phyloP scores from a whole-genome alignment of 2,329 filamentous ascomycete species.

The Magnaporthiopsis incrustans region DNA sequence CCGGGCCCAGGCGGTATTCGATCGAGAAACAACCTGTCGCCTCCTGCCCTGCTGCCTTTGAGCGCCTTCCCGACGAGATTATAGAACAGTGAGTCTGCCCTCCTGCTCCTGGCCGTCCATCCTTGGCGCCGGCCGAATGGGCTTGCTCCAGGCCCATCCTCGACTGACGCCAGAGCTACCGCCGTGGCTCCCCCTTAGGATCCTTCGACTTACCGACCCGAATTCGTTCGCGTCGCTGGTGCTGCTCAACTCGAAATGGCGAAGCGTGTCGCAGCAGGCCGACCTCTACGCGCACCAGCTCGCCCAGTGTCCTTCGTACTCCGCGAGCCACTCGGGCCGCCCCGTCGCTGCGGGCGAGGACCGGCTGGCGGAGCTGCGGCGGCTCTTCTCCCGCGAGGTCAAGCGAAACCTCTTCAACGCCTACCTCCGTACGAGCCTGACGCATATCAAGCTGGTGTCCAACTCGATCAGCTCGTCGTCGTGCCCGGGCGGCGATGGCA shows the following conservation, averaged over 20 bases:
- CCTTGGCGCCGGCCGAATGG: background rate
- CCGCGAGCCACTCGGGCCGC: slow-evolving; percentile 35
- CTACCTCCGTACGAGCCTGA: slow-evolving; percentile 62
- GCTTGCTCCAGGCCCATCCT: slow-evolving; percentile 1
- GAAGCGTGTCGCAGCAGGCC: slow-evolving; percentile 52
- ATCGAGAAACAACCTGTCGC: slow-evolving; percentile 26
- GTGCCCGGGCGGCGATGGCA: slow-evolving; percentile 74
- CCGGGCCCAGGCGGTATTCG: slow-evolving; percentile 12
- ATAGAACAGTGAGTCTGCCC: slow-evolving; percentile 53
- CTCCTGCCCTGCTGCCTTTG: slow-evolving; percentile 35
- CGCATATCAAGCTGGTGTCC: slow-evolving; percentile 71
- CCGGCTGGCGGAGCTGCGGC: slow-evolving; percentile 53
- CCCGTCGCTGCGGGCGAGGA: slow-evolving; percentile 33
- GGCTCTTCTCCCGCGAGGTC: slow-evolving; percentile 59
- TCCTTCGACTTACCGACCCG: slow-evolving; percentile 51
- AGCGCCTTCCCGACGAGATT: slow-evolving; percentile 58
- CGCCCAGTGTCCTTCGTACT: slow-evolving; percentile 50
- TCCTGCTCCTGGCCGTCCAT: background rate
- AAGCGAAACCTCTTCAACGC: slow-evolving; percentile 72
- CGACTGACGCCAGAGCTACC: slow-evolving; percentile 10
- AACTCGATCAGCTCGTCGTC: slow-evolving; percentile 79
- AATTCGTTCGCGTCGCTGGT: slow-evolving; percentile 60
- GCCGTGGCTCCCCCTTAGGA: slow-evolving; percentile 32
- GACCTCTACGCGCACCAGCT: slow-evolving; percentile 58
- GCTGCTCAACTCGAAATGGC: slow-evolving; percentile 58